Base-by-base conservation (phyloP, 2,329 filamentous ascomycete genomes). In the Penicillium hesseltinei region DNA sequence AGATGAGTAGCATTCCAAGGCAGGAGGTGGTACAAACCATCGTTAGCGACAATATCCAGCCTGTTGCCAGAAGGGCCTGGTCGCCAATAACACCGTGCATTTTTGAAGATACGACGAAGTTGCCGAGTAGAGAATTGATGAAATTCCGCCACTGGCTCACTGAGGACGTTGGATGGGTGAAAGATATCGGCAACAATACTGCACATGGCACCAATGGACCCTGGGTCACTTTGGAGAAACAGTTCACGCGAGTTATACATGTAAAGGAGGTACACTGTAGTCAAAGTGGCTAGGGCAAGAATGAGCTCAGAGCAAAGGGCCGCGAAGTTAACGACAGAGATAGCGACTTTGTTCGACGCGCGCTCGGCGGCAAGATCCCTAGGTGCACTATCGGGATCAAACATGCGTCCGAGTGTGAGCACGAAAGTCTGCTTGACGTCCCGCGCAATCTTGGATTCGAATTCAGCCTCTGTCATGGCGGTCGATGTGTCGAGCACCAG, bases 191-290 rank as follows among this genome's bases (percentile, higher is more conserved):
- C 67, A 2, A 68, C 60, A 45, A 73, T 70, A 59, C 70, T 73
- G 40, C 70, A 74, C 69, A 73, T 73, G 43, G 70, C 68, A 17
- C 68, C 68, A 31, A 73, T 71, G 7, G 71, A 72, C 7, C 69
- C 67, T 0, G 71, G 71, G 31, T 73, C 70, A 33, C 68, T 69
- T 49, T 70, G 63, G 1, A 73, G 64, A 25, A 72, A 71, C 19
- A 71, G 69, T 9, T 65, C 58, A 0, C 70, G 70, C 1, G 54
- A 64, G 10, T 64, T 64, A 50, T 72, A 73, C 39, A 68, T 59
- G 17, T 65, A 70, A 13, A 72, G 46, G 17, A 73, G 60, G 42
- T 62, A 62, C 1, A 72, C 13, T 1, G 63, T 55, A n/a, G 70
- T 63, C 7, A 70, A 23, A 1, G 55, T 59, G 13, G 66, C 64